These are phyloP conservation scores for Nematodospora anomalae DNA, from an alignment of 1,139 yeast species.

Conservation along the genomic window DNA sequence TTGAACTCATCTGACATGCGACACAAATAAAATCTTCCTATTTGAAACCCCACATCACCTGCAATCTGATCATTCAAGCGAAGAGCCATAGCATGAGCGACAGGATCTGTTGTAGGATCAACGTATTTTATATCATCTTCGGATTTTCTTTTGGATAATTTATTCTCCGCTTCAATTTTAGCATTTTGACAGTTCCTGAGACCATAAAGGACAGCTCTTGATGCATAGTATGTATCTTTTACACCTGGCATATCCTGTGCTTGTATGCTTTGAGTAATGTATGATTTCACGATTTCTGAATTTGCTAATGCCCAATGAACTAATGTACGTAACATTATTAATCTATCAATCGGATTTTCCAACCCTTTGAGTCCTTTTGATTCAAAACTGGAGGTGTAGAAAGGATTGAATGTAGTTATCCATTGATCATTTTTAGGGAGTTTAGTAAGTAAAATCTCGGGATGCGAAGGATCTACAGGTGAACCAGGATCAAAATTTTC, in stretches of 20 bases:
- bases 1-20: slow-evolving; percentile 39
- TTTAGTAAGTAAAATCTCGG: slow-evolving; percentile 36
- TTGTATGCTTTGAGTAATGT: slow-evolving; percentile 30
- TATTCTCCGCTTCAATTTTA: slow-evolving; percentile 33
- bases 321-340: slow-evolving; percentile 46
- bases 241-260: slow-evolving; percentile 47
- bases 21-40: slow-evolving; percentile 48
- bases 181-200: slow-evolving; percentile 32
- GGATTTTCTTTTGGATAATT: slow-evolving; percentile 29
- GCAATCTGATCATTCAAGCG: slow-evolving; percentile 43
- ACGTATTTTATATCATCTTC: slow-evolving; percentile 34
- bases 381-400: slow-evolving; percentile 40
- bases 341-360: slow-evolving; percentile 42
- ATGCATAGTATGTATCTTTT: slow-evolving; percentile 44
- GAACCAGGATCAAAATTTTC: slow-evolving; percentile 18
- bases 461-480: slow-evolving; percentile 39
- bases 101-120: slow-evolving; percentile 46
- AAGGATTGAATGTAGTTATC: slow-evolving; percentile 29
- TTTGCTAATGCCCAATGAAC: slow-evolving; percentile 50
- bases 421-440: slow-evolving; percentile 11
- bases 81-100: slow-evolving; percentile 36
- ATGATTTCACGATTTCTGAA: slow-evolving; percentile 43
- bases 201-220: slow-evolving; percentile 42
- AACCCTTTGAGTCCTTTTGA: slow-evolving; percentile 46
- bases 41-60: slow-evolving; percentile 48